These are phyloP conservation scores for Leccinum imitatum DNA, from an alignment of 768 basidiomycete species.

Conservation along the genomic window DNA sequence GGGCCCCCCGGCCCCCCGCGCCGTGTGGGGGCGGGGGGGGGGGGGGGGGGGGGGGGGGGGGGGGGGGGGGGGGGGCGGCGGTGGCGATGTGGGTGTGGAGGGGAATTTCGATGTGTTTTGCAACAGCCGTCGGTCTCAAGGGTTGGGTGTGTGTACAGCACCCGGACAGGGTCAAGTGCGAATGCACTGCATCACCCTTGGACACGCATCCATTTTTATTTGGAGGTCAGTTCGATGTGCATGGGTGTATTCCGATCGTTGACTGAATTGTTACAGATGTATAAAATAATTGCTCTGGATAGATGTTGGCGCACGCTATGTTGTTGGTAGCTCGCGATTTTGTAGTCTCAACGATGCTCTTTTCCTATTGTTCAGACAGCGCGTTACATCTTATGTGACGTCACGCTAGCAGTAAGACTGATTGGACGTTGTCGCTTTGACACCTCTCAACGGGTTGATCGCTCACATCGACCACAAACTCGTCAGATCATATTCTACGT, in stretches of 20 bases:
- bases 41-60: constrained; percentile 52
- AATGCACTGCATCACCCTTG: constrained; percentile 7
- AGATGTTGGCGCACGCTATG: constrained; percentile 10
- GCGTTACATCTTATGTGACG: constrained; percentile 33
- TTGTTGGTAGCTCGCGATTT: constrained; percentile 24
- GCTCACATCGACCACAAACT: constrained; percentile 11
- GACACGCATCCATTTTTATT: constrained; percentile 16
- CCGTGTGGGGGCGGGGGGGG: too few relatives aligned
- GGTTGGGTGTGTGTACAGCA: constrained; percentile 4
- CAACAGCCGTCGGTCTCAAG: constrained; percentile 2
- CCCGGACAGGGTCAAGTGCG: constrained; percentile 12
- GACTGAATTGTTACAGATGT: constrained; percentile 9
- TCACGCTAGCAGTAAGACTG: constrained; percentile 25
- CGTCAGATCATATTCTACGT: not conserved
- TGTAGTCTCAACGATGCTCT: constrained; percentile 28
- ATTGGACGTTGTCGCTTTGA: constrained; percentile 29
- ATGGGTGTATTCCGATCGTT: constrained; percentile 1
- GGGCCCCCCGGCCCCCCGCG: too few relatives aligned
- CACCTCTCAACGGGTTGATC: constrained; percentile 2
- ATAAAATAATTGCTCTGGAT: constrained; percentile 12
- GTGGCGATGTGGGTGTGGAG: constrained; percentile 5
- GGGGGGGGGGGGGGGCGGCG: not conserved
- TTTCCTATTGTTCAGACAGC: constrained; percentile 23
- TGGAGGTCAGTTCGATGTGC: constrained; percentile 19
- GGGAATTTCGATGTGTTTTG: constrained; percentile 7